phyloP scores from a whole-genome alignment of 169 alveolate species.

The Eimeria necatrix region DNA sequence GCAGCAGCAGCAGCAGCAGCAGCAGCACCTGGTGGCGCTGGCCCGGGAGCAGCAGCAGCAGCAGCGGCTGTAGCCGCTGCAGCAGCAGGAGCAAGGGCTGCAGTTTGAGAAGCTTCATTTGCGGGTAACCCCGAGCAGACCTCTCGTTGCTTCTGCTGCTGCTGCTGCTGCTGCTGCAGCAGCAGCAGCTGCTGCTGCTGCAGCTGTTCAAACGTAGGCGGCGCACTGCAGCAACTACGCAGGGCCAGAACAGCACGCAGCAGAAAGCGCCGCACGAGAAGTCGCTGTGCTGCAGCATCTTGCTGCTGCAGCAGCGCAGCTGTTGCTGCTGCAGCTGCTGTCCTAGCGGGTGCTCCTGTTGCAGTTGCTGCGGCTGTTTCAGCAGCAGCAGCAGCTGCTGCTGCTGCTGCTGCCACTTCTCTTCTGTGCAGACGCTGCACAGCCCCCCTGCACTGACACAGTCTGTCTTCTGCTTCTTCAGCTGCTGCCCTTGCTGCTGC shows the following conservation, averaged over 20 bases:
- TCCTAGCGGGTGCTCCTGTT: not conserved
- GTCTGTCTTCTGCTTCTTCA: constrained; percentile 29
- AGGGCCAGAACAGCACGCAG: constrained; percentile 52
- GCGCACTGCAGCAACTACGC: constrained; percentile 32
- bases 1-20: constrained; percentile 18
- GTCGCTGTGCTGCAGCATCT: constrained; percentile 50
- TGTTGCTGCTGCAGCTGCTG: constrained; percentile 18
- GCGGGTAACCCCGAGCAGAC: not conserved
- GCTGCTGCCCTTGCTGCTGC: constrained; percentile 53
- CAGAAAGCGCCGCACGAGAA: constrained; percentile 52
- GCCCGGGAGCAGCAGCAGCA: not conserved
- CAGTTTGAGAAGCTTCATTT: not conserved
- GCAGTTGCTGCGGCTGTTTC: not conserved
- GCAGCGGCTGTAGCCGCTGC: not conserved
- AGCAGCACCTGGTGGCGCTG: constrained; percentile 25
- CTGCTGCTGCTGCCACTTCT: constrained; percentile 59
- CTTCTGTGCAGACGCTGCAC: constrained; percentile 25
- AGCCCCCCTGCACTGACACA: constrained; percentile 20
- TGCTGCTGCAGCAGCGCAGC: constrained; percentile 32
- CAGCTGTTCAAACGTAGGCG: constrained; percentile 51
- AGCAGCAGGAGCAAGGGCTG: not conserved
- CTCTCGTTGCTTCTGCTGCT: constrained; percentile 8
- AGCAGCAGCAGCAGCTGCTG: constrained; percentile 13
- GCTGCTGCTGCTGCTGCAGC: constrained; percentile 7
- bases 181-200: constrained; percentile 39